Conservation (phyloP, 1,284 basidiomycete species). For the Porogramme epimiltina region DNA sequence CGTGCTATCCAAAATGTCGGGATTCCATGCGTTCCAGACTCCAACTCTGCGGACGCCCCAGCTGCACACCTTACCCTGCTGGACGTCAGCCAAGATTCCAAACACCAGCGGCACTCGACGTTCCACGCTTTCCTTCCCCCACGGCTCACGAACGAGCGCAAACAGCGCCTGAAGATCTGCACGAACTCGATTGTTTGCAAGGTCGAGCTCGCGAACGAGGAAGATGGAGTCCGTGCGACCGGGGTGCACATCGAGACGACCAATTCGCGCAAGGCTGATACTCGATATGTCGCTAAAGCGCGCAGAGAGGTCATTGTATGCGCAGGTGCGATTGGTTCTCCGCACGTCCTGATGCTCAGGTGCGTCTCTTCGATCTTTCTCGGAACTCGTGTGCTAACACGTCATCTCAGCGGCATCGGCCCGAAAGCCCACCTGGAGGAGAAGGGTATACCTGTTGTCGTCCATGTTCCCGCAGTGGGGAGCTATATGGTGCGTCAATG, state of each 20-base stretch:
- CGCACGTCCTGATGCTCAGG: slow-evolving; percentile 38
- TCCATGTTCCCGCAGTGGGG: slow-evolving; percentile 37
- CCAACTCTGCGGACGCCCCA: slow-evolving; percentile 29
- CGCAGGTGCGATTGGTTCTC: slow-evolving; percentile 35
- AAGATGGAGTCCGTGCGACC: slow-evolving; percentile 4
- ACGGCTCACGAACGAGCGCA: slow-evolving; percentile 20
- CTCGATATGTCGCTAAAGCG: slow-evolving; percentile 22
- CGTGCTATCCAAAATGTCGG: slow-evolving; percentile 13
- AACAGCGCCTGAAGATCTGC: slow-evolving; percentile 29
- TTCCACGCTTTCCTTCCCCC: slow-evolving; percentile 32
- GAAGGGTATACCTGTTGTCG: slow-evolving; percentile 30
- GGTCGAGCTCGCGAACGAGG: slow-evolving; percentile 9
- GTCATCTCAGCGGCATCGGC: slow-evolving; percentile 29
- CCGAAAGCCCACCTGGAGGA: slow-evolving; percentile 31
- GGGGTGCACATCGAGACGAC: slow-evolving; percentile 17
- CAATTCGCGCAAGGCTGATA: slow-evolving; percentile 4
- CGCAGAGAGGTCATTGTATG: slow-evolving; percentile 33
- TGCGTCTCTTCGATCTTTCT: slow-evolving; percentile 1
- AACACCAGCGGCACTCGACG: slow-evolving; percentile 27
- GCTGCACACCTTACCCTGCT: slow-evolving; percentile 23
- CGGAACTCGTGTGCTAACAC: background rate
- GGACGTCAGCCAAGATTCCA: slow-evolving; percentile 27
- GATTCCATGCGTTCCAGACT: slow-evolving; percentile 28
- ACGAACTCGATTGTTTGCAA: slow-evolving; percentile 26
- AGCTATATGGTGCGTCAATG: slow-evolving; percentile 7